These are phyloP conservation scores for Sisymbrium altissimum DNA, from an alignment of 345 rosid genomes.

Conservation along the genomic window DNA sequence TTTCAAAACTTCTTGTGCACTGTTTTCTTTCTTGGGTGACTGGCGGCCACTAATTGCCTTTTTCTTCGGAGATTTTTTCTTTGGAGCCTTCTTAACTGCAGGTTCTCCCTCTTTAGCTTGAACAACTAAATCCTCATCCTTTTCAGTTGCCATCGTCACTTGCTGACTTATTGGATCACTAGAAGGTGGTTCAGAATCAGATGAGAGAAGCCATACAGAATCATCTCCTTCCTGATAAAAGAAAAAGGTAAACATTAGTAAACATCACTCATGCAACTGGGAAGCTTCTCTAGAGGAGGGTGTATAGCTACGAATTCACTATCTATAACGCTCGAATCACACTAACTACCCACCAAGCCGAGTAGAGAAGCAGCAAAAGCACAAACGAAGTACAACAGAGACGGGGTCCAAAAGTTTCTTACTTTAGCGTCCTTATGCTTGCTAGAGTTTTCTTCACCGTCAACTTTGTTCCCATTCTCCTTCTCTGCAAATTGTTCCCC, in stretches of 20 bases:
- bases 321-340: neutral
- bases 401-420: neutral
- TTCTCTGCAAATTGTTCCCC: conserved; percentile 38
- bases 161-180: conserved; percentile 22
- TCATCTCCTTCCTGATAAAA: conserved; percentile 25
- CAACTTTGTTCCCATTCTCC: conserved; percentile 30
- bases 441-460: conserved; percentile 21
- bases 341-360: neutral
- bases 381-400: neutral
- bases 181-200: conserved; percentile 73
- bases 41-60: conserved; percentile 26
- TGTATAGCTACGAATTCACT: neutral
- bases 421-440: conserved; percentile 33
- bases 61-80: conserved; percentile 50
- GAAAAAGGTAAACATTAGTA: neutral
- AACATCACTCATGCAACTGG: neutral
- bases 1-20: conserved; percentile 31
- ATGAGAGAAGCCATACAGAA: conserved; percentile 52
- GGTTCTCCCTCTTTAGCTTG: conserved; percentile 29
- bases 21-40: conserved; percentile 37
- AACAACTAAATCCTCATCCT: conserved; percentile 36
- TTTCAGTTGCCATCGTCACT: conserved; percentile 29
- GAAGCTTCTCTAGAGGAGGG: neutral
- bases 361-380: neutral
- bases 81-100: conserved; percentile 43